A percentile compares a stretch with the other conserved stretches of the same genome.
These are phyloP conservation scores for Phyllostachys edulis DNA, from an alignment of 176 grass and related monocot species.

Conservation along the genomic window DNA sequence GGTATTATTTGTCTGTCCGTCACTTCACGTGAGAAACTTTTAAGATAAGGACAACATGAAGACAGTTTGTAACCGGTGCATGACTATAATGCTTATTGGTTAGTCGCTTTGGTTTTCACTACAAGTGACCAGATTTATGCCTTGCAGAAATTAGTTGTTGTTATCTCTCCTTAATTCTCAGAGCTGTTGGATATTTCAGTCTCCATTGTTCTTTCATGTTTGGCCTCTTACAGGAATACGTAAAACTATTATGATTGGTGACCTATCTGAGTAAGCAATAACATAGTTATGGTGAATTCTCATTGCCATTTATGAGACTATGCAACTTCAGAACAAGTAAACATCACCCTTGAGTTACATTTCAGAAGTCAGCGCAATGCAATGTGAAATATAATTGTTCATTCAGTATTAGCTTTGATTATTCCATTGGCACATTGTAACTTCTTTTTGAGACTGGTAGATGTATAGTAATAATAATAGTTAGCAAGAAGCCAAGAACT, in stretches of 20 bases:
- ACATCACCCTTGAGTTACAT: too few species aligned
- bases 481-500: not conserved
- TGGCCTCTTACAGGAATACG: not conserved
- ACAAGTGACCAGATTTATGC: not conserved
- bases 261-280: not conserved
- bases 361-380: too few species aligned
- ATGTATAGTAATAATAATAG: not conserved
- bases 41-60: not conserved
- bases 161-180: not conserved
- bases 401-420: not conserved
- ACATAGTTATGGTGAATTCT: not conserved
- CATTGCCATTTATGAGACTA: too few species aligned
- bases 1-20: not conserved
- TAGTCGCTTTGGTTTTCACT: conserved; percentile 5
- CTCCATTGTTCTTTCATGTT: not conserved
- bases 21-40: not conserved
- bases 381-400: not conserved
- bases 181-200: not conserved
- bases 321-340: too few species aligned
- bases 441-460: not conserved
- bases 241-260: not conserved
- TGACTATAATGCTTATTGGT: not conserved
- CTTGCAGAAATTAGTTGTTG: not conserved
- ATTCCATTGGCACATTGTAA: conserved; percentile 15
- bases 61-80: not conserved